These are phyloP conservation scores for Maudiozyma humilis DNA, from an alignment of 1,139 yeast species.

Conservation along the genomic window DNA sequence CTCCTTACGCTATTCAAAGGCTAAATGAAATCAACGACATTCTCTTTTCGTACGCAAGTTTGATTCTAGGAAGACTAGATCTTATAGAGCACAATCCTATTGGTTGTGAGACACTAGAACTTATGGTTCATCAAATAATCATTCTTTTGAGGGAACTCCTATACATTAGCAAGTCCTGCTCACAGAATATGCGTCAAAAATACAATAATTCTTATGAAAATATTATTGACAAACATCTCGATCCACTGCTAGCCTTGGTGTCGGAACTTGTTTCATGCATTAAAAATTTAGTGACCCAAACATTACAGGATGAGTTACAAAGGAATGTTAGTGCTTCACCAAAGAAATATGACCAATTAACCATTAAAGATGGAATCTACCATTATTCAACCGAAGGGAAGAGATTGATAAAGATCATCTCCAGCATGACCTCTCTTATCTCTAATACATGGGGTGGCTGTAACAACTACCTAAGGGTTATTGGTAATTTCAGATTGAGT, in stretches of 20 bases:
- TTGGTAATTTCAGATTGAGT: slow-evolving; percentile 68
- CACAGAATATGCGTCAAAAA: slow-evolving; percentile 31
- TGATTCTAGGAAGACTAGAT: slow-evolving; percentile 65
- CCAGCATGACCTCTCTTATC: slow-evolving; percentile 56
- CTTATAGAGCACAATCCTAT: slow-evolving; percentile 62
- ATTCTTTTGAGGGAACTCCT: slow-evolving; percentile 55
- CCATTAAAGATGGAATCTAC: slow-evolving; percentile 30
- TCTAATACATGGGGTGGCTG: slow-evolving; percentile 43
- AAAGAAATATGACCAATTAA: slow-evolving; percentile 13
- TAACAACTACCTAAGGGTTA: slow-evolving; percentile 41
- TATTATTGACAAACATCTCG: slow-evolving; percentile 47
- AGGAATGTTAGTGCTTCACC: slow-evolving; percentile 28
- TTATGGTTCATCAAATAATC: slow-evolving; percentile 60
- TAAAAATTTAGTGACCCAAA: slow-evolving; percentile 51
- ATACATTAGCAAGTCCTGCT: slow-evolving; percentile 48
- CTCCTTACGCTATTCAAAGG: slow-evolving; percentile 66
- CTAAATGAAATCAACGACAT: slow-evolving; percentile 69
- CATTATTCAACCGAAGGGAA: slow-evolving; percentile 54
- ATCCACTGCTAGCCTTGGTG: slow-evolving; percentile 49
- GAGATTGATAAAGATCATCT: slow-evolving; percentile 50
- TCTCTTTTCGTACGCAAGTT: slow-evolving; percentile 59
- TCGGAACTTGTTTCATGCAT: slow-evolving; percentile 60
- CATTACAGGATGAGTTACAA: slow-evolving; percentile 31
- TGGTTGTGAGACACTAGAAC: slow-evolving; percentile 61
- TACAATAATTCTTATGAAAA: slow-evolving; percentile 30